Conservation (phyloP, 1,284 basidiomycete species). For the Papiliotrema flavescens region DNA sequence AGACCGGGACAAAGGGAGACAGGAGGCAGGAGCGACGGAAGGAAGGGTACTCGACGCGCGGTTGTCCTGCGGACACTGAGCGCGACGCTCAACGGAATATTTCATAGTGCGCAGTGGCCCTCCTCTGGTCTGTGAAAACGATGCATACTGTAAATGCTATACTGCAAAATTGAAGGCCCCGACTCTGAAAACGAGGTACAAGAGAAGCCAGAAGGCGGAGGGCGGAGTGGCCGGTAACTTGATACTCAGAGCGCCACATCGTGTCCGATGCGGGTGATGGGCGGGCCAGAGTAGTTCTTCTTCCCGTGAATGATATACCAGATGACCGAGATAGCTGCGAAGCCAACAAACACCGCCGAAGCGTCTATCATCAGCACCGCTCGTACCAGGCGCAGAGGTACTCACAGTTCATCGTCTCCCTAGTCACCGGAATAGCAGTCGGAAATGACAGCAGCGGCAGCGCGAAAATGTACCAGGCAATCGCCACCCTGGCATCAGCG, state of each 20-base stretch:
- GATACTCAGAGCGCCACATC: neutral
- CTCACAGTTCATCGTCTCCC: conserved; percentile 32
- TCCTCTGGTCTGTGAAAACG: no score
- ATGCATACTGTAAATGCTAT: no score
- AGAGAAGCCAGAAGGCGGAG: no score
- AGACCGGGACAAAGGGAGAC: no score
- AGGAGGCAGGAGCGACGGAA: no score
- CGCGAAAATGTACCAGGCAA: conserved; percentile 33
- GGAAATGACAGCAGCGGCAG: conserved; percentile 36
- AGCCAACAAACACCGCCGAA: conserved; percentile 62
- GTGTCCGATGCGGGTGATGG: conserved; percentile 10
- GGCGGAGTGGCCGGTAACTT: no score
- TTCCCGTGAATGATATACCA: conserved; percentile 56
- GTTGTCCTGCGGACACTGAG: no score
- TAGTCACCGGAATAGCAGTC: conserved; percentile 27
- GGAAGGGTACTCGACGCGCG: no score
- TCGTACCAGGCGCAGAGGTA: neutral
- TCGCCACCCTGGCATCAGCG: conserved; percentile 10
- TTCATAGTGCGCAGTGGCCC: no score
- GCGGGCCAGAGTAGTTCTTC: conserved; percentile 40
- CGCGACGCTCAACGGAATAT: no score
- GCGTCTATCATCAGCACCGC: conserved; percentile 43
- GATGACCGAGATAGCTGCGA: conserved; percentile 55
- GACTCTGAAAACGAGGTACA: no score
- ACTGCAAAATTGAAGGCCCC: no score